Evolutionary conservation across 345 rosid species (phyloP).

Genomic region (Microcos paniculata): DNA sequence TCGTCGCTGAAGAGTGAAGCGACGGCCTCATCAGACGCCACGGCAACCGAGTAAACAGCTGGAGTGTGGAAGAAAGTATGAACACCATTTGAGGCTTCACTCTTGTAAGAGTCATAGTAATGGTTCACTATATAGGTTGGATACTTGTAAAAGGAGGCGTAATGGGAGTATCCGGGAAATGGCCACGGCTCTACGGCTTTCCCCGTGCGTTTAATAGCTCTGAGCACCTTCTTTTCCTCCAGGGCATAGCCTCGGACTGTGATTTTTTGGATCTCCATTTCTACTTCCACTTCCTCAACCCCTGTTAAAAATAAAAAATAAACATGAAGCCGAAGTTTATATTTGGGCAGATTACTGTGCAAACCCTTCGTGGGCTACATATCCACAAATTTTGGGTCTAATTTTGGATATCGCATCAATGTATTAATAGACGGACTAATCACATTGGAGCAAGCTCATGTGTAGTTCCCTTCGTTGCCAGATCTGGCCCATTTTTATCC

Average conservation of each 20-base stretch:
- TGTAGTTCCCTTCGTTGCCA: background rate
- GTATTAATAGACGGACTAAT: background rate
- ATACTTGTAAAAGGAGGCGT: conserved; percentile 78
- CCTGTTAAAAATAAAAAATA: conserved; percentile 29
- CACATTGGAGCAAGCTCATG: background rate
- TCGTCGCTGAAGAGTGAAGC: conserved; percentile 91
- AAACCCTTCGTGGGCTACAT: background rate
- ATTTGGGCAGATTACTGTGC: background rate
- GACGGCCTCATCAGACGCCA: conserved; percentile 77
- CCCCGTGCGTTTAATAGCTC: conserved; percentile 66
- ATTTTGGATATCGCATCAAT: background rate
- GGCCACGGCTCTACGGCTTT: conserved; percentile 97
- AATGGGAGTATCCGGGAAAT: conserved; percentile 69
- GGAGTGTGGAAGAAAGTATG: conserved; percentile 85
- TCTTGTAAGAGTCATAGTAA: conserved; percentile 58
- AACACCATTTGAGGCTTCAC: conserved; percentile 38
- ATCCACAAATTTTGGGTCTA: background rate
- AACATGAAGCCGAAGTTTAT: background rate
- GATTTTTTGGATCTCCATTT: conserved; percentile 81
- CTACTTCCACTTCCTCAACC: conserved; percentile 83
- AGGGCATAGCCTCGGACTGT: conserved; percentile 65
- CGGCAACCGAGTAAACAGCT: conserved; percentile 70
- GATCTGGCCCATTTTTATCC: background rate
- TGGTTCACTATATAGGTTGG: conserved; percentile 74
- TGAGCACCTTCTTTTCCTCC: conserved; percentile 71